Evolutionary conservation across 75 land plant species (phyloP).

Genomic region (Selaginella tamariscina): DNA sequence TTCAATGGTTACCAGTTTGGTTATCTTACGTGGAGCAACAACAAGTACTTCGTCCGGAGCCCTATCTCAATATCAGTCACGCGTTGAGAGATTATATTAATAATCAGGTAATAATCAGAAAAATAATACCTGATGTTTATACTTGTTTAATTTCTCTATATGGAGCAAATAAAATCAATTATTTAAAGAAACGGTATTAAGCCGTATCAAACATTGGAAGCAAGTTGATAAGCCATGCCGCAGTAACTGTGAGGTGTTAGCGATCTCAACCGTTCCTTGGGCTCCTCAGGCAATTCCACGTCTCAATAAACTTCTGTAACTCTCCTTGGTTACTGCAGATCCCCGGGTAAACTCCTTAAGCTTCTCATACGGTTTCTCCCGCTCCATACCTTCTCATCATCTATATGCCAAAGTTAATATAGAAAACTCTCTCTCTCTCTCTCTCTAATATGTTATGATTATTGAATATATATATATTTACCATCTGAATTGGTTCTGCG

Average conservation of each 20-base stretch:
- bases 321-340: conserved; percentile 45
- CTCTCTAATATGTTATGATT: too few species aligned
- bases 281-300: conserved; percentile 58
- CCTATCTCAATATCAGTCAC: too few species aligned
- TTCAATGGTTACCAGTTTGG: too few species aligned
- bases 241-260: conserved; percentile 57
- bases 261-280: conserved; percentile 37
- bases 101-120: background rate
- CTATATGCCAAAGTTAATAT: conserved; percentile 22
- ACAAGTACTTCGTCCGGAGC: too few species aligned
- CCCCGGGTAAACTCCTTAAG: conserved; percentile 81
- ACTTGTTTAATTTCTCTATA: background rate
- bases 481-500: conserved; percentile 92
- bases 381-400: conserved; percentile 74
- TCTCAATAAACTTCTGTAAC: conserved; percentile 42
- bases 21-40: too few species aligned
- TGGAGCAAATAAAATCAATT: background rate
- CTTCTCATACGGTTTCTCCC: conserved; percentile 83
- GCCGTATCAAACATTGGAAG: conserved; percentile 23
- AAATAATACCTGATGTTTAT: background rate
- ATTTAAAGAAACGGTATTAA: background rate
- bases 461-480: too few species aligned
- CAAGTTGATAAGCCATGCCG: conserved; percentile 57
- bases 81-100: too few species aligned
- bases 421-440: background rate